Conservation (phyloP, 495 filamentous ascomycete species). For the Penicillium egyptiacum region DNA sequence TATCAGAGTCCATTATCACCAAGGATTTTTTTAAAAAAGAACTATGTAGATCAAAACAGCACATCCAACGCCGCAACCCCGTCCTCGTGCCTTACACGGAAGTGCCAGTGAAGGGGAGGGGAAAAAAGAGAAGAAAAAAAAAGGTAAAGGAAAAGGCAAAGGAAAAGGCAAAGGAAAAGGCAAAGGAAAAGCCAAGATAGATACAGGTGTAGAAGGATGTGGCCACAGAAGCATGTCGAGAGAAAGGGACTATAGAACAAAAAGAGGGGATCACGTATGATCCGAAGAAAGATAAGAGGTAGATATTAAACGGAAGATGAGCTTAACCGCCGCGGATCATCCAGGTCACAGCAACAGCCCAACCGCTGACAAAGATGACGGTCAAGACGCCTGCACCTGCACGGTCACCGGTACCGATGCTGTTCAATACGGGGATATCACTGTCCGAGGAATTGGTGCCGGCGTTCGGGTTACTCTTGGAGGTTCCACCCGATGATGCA, state of each 20-base stretch:
- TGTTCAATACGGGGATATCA: conserved; percentile 25
- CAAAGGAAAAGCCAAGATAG: conserved; percentile 11
- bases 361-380: conserved; percentile 52
- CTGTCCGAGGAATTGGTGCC: conserved; percentile 40
- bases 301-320: conserved; percentile 5
- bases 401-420: conserved; percentile 56
- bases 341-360: conserved; percentile 51
- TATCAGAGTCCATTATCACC: conserved; percentile 5
- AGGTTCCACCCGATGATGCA: conserved; percentile 61
- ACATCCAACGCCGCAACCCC: conserved; percentile 21
- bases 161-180: background rate
- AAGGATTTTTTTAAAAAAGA: background rate
- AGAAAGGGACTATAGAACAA: conserved; percentile 21
- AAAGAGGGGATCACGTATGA: conserved; percentile 13
- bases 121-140: too few relatives aligned
- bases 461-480: conserved; percentile 58
- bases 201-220: conserved; percentile 18
- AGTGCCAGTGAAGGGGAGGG: conserved; percentile 12
- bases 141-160: background rate
- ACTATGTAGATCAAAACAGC: conserved; percentile 8
- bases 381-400: conserved; percentile 68
- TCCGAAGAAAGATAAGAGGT: conserved; percentile 3
- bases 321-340: conserved; percentile 39
- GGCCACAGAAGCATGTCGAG: conserved; percentile 4
- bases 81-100: conserved; percentile 13